Evolutionary conservation across 2,329 filamentous ascomycete species (phyloP), one percentile per base, ranked within the genome.

Genomic region (Paecilomyces dactylethromorphus): DNA sequence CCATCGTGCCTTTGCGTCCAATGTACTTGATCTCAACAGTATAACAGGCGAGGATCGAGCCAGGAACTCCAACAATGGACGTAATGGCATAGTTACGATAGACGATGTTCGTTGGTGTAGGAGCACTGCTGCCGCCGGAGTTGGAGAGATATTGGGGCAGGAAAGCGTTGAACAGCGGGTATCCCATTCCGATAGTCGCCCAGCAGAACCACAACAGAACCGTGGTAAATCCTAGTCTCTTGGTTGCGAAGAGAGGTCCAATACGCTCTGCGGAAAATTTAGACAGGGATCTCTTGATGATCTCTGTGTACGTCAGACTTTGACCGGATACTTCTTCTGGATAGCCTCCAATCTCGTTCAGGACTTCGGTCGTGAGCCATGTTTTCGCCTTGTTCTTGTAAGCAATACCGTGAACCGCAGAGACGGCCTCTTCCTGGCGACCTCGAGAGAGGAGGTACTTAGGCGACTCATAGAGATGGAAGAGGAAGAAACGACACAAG

Each of bases 151-250:
- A 94, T 65, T 94, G 89, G 0, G 91, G 91, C n/a, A 96, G 81
- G 75, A 95, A 95, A 56, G 89, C 88, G 73, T 94, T 94, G 82
- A 93, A 96, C 1, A 96, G 83, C 0, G 90, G 91, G 68, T 93
- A 95, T 2, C 87, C 90, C 85, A 95, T 89, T 60, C 91, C 91
- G 64, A 95, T 92, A 13, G 85, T 87, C 0, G 87, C 82, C 91
- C 91, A 95, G 70, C 86, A 87, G 73, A 92, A 89, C 89, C 89
- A 92, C 54, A 93, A 71, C 1, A 84, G 69, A 12, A 73, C 60
- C 29, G 81, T 84, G 11, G 78, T 80, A 8, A 79, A 58, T 3
- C 69, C 81, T 35, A 84, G 73, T 52, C 73, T 78, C 69, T 74
- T 77, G 57, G 75, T 77, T 39, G 69, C 69, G 69, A 84, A 84